phyloP scores from a whole-genome alignment of 2,329 filamentous ascomycete species.

The Chrysoporthe austroafricana region DNA sequence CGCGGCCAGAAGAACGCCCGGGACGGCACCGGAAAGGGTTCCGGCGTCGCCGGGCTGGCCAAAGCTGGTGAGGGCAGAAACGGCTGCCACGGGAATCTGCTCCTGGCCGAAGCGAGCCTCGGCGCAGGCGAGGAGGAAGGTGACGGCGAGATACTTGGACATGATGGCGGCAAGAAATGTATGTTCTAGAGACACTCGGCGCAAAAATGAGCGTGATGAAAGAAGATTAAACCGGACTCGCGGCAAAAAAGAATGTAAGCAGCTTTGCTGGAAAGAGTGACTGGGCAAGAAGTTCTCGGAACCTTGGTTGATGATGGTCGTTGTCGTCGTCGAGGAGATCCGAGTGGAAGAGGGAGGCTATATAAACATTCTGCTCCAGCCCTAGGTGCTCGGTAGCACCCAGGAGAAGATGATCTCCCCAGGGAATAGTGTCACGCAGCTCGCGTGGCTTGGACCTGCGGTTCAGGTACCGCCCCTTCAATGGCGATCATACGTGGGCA shows the following conservation, averaged over 20 bases:
- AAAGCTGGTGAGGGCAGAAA: slow-evolving; percentile 54
- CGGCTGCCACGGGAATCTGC: slow-evolving; percentile 58
- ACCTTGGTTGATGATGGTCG: background rate
- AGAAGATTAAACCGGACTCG: slow-evolving; percentile 20
- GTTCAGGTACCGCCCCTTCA: slow-evolving; percentile 18
- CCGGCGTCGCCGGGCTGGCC: slow-evolving; percentile 62
- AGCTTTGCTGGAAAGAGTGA: slow-evolving; percentile 17
- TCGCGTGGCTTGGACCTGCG: slow-evolving; percentile 2
- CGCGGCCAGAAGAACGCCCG: slow-evolving; percentile 63
- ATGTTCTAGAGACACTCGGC: slow-evolving; percentile 15
- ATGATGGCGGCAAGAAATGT: background rate
- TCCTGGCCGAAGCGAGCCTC: slow-evolving; percentile 67
- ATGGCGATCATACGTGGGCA: slow-evolving; percentile 26
- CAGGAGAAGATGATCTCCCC: slow-evolving; percentile 10
- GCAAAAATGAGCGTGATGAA: slow-evolving; percentile 6
- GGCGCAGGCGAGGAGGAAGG: slow-evolving; percentile 41
- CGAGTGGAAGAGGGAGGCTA: slow-evolving; percentile 2
- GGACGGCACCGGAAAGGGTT: slow-evolving; percentile 64
- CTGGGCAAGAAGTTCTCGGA: slow-evolving; percentile 6
- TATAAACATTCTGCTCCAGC: slow-evolving; percentile 15
- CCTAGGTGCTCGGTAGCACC: background rate
- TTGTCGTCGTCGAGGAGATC: background rate
- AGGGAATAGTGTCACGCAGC: slow-evolving; percentile 14
- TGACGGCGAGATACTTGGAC: slow-evolving; percentile 38
- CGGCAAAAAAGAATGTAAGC: slow-evolving; percentile 27